phyloP scores from a whole-genome alignment of 305 asterid species.

The Fraxinus latifolia region DNA sequence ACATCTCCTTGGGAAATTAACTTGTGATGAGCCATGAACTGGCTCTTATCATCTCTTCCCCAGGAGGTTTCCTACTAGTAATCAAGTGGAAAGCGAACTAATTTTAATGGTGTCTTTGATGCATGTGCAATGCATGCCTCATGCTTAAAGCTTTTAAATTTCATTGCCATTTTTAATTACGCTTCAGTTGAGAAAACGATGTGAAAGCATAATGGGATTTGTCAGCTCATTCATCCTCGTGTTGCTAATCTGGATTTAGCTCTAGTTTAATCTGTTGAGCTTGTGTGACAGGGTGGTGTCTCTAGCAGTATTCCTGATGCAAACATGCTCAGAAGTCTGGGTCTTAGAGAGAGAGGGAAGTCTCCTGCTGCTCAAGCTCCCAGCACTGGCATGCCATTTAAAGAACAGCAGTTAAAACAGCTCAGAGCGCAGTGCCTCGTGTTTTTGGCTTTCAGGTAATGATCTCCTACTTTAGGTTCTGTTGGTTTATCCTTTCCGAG shows the following conservation, averaged over 20 bases:
- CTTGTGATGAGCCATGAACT: not conserved
- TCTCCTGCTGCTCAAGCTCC: conserved; percentile 64
- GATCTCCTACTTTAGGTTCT: conserved; percentile 11
- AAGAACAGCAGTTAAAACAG: conserved; percentile 93
- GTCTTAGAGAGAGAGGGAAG: conserved; percentile 81
- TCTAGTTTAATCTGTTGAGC: conserved; percentile 20
- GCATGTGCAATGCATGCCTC: not conserved
- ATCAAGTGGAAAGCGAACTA: not conserved
- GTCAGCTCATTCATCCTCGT: not conserved
- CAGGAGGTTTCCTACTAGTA: not conserved
- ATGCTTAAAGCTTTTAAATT: not conserved
- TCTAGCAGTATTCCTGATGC: conserved; percentile 54
- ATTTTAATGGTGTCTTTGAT: not conserved
- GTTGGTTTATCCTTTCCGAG: conserved; percentile 20
- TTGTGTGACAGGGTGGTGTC: conserved; percentile 49
- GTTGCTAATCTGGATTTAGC: conserved; percentile 14
- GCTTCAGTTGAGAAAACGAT: not conserved
- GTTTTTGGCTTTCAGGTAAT: conserved; percentile 89
- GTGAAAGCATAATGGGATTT: not conserved
- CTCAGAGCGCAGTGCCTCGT: conserved; percentile 99
- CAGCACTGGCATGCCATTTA: conserved; percentile 65
- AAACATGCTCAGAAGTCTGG: conserved; percentile 46
- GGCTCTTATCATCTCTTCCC: not conserved
- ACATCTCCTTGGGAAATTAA: not conserved
- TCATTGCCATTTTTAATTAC: not conserved